phyloP scores from a whole-genome alignment of 2,329 filamentous ascomycete species.

The Colletotrichum theobromicola region DNA sequence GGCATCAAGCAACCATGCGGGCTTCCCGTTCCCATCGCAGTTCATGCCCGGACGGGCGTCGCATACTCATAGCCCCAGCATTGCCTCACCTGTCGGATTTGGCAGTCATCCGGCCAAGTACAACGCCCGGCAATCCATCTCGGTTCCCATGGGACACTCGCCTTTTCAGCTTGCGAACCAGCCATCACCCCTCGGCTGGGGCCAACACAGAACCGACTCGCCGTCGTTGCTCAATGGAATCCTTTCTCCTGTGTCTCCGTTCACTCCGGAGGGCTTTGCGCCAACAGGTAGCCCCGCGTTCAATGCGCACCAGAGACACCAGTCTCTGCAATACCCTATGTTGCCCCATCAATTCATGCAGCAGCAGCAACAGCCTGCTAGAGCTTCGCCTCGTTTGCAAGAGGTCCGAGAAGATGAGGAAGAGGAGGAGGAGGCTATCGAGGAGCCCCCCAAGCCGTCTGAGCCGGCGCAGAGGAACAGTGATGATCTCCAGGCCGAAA shows the following conservation, averaged over 20 bases:
- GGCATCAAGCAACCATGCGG: constrained; percentile 71
- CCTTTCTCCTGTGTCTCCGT: constrained; percentile 69
- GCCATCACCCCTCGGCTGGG: constrained; percentile 64
- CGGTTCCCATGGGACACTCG: constrained; percentile 66
- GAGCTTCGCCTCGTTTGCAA: constrained; percentile 67
- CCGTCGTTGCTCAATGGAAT: constrained; percentile 66
- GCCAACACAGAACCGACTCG: constrained; percentile 65
- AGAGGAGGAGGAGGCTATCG: constrained; percentile 68
- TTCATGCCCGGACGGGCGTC: constrained; percentile 67
- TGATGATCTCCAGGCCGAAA: constrained; percentile 83
- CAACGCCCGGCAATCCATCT: constrained; percentile 76
- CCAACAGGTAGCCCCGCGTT: constrained; percentile 45
- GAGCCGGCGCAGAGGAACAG: constrained; percentile 49
- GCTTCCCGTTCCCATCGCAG: constrained; percentile 60
- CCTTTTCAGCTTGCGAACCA: constrained; percentile 72
- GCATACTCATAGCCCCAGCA: constrained; percentile 67
- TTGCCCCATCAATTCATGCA: constrained; percentile 61
- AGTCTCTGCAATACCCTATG: constrained; percentile 63
- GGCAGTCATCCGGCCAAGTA: constrained; percentile 61
- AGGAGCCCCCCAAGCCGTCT: constrained; percentile 58
- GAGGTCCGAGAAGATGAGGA: constrained; percentile 79
- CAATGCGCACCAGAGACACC: constrained; percentile 60
- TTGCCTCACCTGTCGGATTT: constrained; percentile 77
- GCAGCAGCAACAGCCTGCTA: constrained; percentile 44
- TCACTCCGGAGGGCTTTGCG: constrained; percentile 57